These are phyloP conservation scores for Neurospora pannonica DNA, from an alignment of 495 filamentous ascomycete genomes.

Conservation along the genomic window DNA sequence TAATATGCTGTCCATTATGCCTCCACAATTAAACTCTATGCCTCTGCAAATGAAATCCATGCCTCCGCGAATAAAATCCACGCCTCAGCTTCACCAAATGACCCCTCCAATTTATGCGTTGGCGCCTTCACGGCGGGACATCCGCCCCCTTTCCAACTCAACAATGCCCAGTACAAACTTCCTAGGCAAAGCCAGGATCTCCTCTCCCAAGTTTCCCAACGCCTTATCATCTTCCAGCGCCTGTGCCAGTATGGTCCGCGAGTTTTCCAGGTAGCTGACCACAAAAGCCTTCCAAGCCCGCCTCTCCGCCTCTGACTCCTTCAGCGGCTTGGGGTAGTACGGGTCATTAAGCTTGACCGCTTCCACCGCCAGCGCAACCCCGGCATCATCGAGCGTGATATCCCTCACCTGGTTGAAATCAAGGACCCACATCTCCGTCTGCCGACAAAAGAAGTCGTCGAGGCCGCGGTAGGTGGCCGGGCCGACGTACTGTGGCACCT, in stretches of 20 bases:
- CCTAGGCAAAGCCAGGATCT: background rate
- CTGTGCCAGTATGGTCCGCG: background rate
- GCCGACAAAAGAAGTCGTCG: conserved; percentile 9
- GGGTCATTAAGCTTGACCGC: conserved; percentile 14
- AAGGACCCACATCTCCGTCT: conserved; percentile 14
- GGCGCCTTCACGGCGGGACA: background rate
- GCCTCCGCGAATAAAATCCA: background rate
- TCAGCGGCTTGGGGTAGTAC: conserved; percentile 14
- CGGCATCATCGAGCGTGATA: conserved; percentile 15
- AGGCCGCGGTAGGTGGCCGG: background rate
- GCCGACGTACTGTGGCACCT: background rate
- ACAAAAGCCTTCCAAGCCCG: background rate
- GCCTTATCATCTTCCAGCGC: background rate
- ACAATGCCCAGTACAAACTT: conserved; percentile 1
- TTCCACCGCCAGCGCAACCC: conserved; percentile 14
- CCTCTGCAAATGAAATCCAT: background rate
- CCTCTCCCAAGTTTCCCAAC: background rate
- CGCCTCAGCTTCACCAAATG: background rate
- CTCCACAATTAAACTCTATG: background rate
- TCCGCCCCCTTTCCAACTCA: background rate
- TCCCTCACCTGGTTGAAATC: conserved; percentile 21
- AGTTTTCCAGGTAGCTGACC: background rate
- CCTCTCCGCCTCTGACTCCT: background rate
- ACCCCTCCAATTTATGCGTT: background rate
- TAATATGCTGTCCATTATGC: background rate